Conservation (phyloP, 2,329 filamentous ascomycete genomes). For the Lecanicillium sp. region DNA sequence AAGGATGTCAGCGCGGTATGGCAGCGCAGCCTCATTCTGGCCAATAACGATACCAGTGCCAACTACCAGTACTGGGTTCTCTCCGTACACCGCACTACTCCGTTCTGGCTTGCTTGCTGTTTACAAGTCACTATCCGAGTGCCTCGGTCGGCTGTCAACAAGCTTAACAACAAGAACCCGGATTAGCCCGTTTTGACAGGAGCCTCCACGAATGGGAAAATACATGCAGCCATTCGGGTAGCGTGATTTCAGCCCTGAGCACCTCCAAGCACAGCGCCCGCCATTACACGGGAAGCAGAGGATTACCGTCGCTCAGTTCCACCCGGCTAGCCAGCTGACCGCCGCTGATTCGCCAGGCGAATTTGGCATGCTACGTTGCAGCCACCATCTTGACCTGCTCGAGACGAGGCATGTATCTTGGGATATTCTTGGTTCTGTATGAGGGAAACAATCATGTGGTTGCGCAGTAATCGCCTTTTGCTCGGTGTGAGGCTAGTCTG, state of each 20-base stretch:
- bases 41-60: too few relatives aligned
- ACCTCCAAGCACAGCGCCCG: not conserved
- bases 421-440: not conserved
- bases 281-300: too few relatives aligned
- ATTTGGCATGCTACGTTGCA: conserved; percentile 12
- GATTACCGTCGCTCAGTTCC: not conserved
- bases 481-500: too few relatives aligned
- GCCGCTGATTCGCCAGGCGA: not conserved
- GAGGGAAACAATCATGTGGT: not conserved
- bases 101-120: not conserved
- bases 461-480: not conserved
- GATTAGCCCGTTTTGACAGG: not conserved
- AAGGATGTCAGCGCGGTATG: too few relatives aligned
- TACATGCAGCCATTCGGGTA: not conserved
- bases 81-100: not conserved
- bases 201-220: not conserved
- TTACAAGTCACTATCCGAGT: not conserved
- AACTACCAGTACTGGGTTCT: too few relatives aligned
- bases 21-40: too few relatives aligned
- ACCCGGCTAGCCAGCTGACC: conserved; percentile 1
- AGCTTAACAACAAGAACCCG: not conserved
- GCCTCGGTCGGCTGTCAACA: not conserved
- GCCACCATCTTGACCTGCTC: not conserved
- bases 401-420: not conserved
- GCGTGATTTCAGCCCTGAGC: not conserved